phyloP scores from a whole-genome alignment of 345 rosid species.

The Pistacia atlantica region DNA sequence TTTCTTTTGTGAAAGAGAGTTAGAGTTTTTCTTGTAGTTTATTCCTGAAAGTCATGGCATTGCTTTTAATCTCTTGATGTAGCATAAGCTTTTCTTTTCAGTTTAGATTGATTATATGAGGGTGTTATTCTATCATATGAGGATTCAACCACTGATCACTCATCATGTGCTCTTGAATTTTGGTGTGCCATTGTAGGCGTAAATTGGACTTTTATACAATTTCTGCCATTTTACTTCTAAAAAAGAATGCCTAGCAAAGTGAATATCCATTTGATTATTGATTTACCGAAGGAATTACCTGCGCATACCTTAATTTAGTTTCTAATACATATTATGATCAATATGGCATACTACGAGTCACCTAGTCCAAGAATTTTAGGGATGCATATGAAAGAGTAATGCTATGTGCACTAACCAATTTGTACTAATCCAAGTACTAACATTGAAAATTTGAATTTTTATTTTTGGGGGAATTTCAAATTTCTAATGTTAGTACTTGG shows the following conservation, averaged over 20 bases:
- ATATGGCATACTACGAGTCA: neutral
- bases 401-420: too few species aligned
- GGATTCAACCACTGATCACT: neutral
- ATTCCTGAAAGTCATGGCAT: neutral
- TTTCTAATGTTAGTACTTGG: too few species aligned
- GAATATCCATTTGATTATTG: neutral
- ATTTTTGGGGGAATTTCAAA: too few species aligned
- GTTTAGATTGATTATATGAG: neutral
- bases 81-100: neutral
- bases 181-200: neutral
- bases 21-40: neutral
- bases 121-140: neutral
- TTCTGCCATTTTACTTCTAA: neutral
- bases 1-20: neutral
- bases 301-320: neutral
- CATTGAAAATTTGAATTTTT: too few species aligned
- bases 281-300: neutral
- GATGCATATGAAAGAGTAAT: neutral
- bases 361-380: neutral
- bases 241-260: constrained; percentile 2
- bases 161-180: neutral
- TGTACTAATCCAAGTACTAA: too few species aligned
- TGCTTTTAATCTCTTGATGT: neutral
- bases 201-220: neutral
- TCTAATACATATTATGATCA: neutral